phyloP scores from a whole-genome alignment of 495 filamentous ascomycete genomes.

The Annulohypoxylon moriforme region DNA sequence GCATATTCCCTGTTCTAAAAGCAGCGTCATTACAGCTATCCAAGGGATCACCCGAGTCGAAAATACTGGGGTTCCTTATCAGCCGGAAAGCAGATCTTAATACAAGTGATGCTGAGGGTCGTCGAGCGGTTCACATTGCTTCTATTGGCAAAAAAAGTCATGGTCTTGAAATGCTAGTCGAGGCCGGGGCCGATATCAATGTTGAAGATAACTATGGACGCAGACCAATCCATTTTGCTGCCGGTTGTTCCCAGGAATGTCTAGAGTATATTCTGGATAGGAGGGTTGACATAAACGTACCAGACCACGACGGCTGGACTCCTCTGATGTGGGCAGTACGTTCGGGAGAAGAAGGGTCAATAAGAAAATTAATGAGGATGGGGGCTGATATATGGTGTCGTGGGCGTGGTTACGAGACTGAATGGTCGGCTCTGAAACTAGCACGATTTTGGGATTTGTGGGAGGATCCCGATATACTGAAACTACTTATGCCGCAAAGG shows the following conservation, averaged over 20 bases:
- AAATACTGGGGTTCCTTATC: not conserved
- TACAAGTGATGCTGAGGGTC: not conserved
- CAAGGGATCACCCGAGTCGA: too few relatives aligned
- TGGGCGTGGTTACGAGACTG: not conserved
- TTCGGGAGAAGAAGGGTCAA: not conserved
- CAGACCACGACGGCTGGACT: not conserved
- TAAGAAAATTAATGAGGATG: not conserved
- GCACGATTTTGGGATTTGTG: not conserved
- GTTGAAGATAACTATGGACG: slow-evolving; percentile 1
- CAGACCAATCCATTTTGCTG: not conserved
- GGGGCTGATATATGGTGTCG: slow-evolving; percentile 1
- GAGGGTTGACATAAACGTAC: not conserved
- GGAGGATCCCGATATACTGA: not conserved
- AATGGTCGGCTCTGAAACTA: not conserved
- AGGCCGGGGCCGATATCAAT: not conserved
- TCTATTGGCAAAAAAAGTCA: not conserved
- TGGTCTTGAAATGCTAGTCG: not conserved
- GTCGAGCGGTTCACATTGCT: not conserved
- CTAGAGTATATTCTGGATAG: not conserved
- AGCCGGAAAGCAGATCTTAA: not conserved
- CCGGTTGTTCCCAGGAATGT: not conserved
- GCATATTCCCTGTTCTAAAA: not conserved
- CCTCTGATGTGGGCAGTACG: slow-evolving; percentile 1
- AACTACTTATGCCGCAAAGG: not conserved
- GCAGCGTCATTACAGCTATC: not conserved